These are phyloP conservation scores for Diversispora epigaea DNA, from an alignment of 192 early-diverging fungal genomes.

Conservation along the genomic window DNA sequence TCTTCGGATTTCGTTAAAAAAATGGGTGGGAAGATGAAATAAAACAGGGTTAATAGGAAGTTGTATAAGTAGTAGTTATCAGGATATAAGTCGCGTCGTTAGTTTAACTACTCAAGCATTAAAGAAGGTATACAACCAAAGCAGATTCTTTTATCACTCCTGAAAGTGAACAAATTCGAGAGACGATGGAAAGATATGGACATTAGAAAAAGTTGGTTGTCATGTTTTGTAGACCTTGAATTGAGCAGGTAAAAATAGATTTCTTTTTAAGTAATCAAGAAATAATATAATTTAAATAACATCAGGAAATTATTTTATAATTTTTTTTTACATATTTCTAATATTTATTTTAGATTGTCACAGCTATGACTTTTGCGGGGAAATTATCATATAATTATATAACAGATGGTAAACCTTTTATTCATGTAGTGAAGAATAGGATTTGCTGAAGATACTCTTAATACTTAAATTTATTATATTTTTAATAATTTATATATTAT, in stretches of 20 bases:
- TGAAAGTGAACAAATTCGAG: slow-evolving; percentile 96
- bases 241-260: slow-evolving; percentile 64
- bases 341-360: slow-evolving; percentile 74
- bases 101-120: slow-evolving; percentile 86
- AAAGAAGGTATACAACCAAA: slow-evolving; percentile 70
- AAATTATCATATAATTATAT: slow-evolving; percentile 87
- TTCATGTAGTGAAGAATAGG: slow-evolving; percentile 82
- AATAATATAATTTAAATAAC: background rate
- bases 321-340: background rate
- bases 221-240: slow-evolving; percentile 94
- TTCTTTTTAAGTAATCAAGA: background rate
- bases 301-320: too few relatives aligned
- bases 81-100: slow-evolving; percentile 91
- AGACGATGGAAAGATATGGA: slow-evolving; percentile 96
- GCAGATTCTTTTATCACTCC: slow-evolving; percentile 92
- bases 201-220: slow-evolving; percentile 84
- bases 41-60: slow-evolving; percentile 88
- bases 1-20: slow-evolving; percentile 69
- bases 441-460: slow-evolving; percentile 66
- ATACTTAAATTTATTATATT: background rate
- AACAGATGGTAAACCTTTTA: slow-evolving; percentile 75
- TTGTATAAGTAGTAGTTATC: slow-evolving; percentile 97
- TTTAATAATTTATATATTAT: background rate
- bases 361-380: slow-evolving; percentile 89
- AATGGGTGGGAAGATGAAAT: slow-evolving; percentile 89